These are phyloP conservation scores for Yarrowia osloensis DNA, from an alignment of 805 yeast genomes.

Conservation along the genomic window DNA sequence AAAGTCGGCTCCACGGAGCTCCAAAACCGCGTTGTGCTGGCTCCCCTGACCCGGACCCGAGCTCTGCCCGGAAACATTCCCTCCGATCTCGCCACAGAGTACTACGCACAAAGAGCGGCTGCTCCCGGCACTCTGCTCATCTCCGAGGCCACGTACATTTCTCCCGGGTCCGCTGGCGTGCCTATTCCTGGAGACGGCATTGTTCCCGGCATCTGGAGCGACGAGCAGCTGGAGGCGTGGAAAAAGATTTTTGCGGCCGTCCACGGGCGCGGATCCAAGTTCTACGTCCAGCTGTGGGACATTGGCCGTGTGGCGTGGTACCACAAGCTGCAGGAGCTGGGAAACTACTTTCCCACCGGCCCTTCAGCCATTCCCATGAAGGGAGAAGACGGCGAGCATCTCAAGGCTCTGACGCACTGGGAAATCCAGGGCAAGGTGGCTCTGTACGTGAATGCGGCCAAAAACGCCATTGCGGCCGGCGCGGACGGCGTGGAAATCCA, in stretches of 20 bases:
- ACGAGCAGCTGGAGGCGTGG: slow-evolving; percentile 88
- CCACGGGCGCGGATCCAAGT: slow-evolving; percentile 46
- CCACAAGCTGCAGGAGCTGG: slow-evolving; percentile 16
- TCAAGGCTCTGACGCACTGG: slow-evolving; percentile 45
- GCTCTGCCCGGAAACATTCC: slow-evolving; percentile 45
- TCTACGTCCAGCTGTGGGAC: slow-evolving; percentile 49
- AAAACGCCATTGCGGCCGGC: slow-evolving; percentile 54
- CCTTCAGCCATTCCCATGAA: slow-evolving; percentile 31
- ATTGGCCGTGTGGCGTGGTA: slow-evolving; percentile 46
- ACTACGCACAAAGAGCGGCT: slow-evolving; percentile 58
- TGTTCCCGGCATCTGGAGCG: slow-evolving; percentile 57
- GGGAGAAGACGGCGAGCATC: neutral
- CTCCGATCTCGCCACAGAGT: slow-evolving; percentile 51
- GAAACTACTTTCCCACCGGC: slow-evolving; percentile 29
- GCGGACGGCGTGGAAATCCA: slow-evolving; percentile 69
- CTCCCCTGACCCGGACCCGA: slow-evolving; percentile 58
- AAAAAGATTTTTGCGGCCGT: slow-evolving; percentile 48
- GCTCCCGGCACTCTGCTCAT: slow-evolving; percentile 60
- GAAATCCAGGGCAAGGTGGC: slow-evolving; percentile 51
- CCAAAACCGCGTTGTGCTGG: slow-evolving; percentile 48
- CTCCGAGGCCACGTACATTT: slow-evolving; percentile 61
- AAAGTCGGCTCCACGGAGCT: slow-evolving; percentile 39
- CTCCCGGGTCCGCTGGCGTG: slow-evolving; percentile 42
- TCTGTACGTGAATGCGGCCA: slow-evolving; percentile 55
- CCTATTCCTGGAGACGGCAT: slow-evolving; percentile 45